Evolutionary conservation across 352 stramenopile genomes (phyloP), one percentile per base, ranked within the genome.

Genomic region (Globisporangium carolinianum): DNA sequence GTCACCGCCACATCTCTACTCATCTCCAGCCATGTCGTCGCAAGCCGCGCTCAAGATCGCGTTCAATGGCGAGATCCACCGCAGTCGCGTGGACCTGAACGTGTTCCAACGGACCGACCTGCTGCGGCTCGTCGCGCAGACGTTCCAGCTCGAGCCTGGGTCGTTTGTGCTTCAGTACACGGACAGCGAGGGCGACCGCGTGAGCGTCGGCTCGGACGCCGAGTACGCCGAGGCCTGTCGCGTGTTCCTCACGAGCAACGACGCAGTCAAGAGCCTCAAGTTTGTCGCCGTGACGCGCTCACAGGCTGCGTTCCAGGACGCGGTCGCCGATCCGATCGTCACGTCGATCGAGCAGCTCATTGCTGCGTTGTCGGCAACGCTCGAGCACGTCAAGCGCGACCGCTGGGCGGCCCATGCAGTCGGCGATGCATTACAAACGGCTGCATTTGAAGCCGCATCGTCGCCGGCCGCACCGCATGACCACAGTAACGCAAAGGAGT

Each of bases 11-110:
- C 35, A 15, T 5, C 37, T 47, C n/a, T 32, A 32, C n/a, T 6
- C 32, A 15, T 54, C 36, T 10, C 14, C 14, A 14, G 24, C 55
- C 51, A 65, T 71, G 66, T 53, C 61, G 45, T 69, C 72, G 55
- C 67, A 79, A 55, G 72, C 72, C 17, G 67, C 77, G 51, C 72
- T 91, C 55, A 91, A 91, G 73, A 83, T 91, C 63, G 75, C 71
- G 15, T 84, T 73, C 68, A 87, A 85, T 53, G 82, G 82, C 5
- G 82, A 91, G 53, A 85, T 91, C 58, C 82, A 91, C 70, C 79
- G 82, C 65, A 76, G 69, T 38, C 75, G 82, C 66, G 77, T 91
- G 53, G 75, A 89, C 49, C 61, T 90, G 10, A 66, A 53, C 51
- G 50, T 60, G 35, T 84, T 91, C 55, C 69, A 69, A 15, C 61